phyloP scores from a whole-genome alignment of 75 land plant species.

The Chamaecyparis obtusa region DNA sequence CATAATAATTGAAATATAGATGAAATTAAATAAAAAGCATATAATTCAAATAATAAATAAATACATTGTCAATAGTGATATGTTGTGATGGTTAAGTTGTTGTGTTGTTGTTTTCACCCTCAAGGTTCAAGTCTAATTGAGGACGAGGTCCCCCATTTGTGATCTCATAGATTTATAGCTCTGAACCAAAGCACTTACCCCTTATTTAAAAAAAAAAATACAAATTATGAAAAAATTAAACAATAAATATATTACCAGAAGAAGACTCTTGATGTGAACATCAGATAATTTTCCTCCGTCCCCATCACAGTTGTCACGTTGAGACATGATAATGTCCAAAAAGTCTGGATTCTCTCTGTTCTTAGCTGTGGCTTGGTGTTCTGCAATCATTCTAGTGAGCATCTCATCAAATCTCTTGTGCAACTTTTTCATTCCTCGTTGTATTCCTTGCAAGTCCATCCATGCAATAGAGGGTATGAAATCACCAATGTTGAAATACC shows the following conservation, averaged over 20 bases:
- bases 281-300: neutral
- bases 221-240: neutral
- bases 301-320: neutral
- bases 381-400: neutral
- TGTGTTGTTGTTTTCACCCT: no score
- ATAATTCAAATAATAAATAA: no score
- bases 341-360: neutral
- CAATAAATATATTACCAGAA: neutral
- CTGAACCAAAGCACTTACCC: no score
- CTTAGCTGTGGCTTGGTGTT: neutral
- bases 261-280: constrained; percentile 3
- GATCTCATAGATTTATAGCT: no score
- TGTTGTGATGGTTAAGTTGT: no score
- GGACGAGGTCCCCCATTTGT: no score
- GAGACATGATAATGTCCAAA: neutral
- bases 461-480: constrained; percentile 8
- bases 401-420: neutral
- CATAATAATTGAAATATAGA: no score
- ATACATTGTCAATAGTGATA: no score
- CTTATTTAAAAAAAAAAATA: no score
- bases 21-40: no score
- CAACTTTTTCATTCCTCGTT: constrained; percentile 5
- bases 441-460: constrained; percentile 13
- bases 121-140: no score
- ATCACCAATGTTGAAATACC: constrained; percentile 13